These are phyloP conservation scores for Sistotremastrum niveocremeum DNA, from an alignment of 768 basidiomycete species.

Conservation along the genomic window DNA sequence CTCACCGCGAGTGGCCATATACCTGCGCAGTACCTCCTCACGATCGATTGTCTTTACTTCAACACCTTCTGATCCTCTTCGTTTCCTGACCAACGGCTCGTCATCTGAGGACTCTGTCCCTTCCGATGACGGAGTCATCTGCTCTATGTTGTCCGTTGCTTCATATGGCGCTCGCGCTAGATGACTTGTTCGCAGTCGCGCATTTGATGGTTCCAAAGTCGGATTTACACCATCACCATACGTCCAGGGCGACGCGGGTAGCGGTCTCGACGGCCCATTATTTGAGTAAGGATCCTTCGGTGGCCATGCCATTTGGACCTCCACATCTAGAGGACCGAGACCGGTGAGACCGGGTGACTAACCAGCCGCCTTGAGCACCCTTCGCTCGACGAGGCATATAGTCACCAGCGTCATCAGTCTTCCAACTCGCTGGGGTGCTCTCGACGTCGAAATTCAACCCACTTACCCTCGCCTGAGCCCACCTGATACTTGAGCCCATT, in stretches of 20 bases:
- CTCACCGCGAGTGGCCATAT: conserved; percentile 39
- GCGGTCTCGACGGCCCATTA: conserved; percentile 18
- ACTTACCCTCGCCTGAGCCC: conserved; percentile 64
- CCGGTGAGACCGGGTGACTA: conserved; percentile 2
- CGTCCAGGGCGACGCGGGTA: conserved; percentile 63
- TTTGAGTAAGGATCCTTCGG: conserved; percentile 44
- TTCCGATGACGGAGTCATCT: conserved; percentile 10
- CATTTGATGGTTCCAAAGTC: conserved; percentile 48
- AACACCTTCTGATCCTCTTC: conserved; percentile 74
- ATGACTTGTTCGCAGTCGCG: conserved; percentile 18
- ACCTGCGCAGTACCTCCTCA: conserved; percentile 48
- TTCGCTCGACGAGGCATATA: conserved; percentile 4
- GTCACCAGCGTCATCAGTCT: conserved; percentile 1
- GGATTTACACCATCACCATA: conserved; percentile 79
- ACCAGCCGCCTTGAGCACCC: neutral
- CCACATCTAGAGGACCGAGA: conserved; percentile 17
- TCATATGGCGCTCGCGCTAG: too few species aligned
- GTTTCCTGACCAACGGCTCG: conserved; percentile 19
- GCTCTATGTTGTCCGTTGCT: conserved; percentile 12
- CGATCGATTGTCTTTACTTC: conserved; percentile 51
- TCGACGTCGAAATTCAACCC: conserved; percentile 25
- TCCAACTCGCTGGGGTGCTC: too few species aligned
- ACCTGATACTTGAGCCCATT: conserved; percentile 70
- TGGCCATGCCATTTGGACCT: conserved; percentile 47
- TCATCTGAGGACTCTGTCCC: conserved; percentile 9